These are phyloP conservation scores for Pseudopithomyces maydicus DNA, from an alignment of 2,329 filamentous ascomycete genomes.

Conservation along the genomic window DNA sequence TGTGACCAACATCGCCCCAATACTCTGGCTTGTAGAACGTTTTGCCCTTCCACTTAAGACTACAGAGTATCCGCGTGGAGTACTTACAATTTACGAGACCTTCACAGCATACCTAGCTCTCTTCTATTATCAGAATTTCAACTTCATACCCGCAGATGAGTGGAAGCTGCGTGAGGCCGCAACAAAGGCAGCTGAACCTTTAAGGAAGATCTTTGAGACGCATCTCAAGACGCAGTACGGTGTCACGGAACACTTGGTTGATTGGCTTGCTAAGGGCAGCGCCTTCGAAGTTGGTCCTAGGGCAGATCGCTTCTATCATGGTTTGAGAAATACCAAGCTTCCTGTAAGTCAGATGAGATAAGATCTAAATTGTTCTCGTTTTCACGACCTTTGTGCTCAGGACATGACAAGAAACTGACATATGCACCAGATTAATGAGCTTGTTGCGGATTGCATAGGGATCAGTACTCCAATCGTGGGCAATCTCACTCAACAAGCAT, in stretches of 20 bases:
- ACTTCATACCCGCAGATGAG: constrained; percentile 55
- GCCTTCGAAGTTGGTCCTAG: constrained; percentile 59
- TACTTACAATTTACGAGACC: constrained; percentile 53
- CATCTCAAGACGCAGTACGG: constrained; percentile 66
- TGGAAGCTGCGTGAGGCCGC: constrained; percentile 56
- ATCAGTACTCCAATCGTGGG: constrained; percentile 57
- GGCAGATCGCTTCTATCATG: constrained; percentile 59
- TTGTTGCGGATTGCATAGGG: constrained; percentile 57
- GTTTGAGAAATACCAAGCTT: constrained; percentile 52
- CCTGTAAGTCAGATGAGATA: constrained; percentile 21
- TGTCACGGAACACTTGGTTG: constrained; percentile 59
- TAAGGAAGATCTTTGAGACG: constrained; percentile 69
- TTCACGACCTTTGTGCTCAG: too few species aligned
- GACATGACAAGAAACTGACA: neutral
- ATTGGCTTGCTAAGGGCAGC: constrained; percentile 52
- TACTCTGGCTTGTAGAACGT: constrained; percentile 65
- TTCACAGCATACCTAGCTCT: constrained; percentile 66
- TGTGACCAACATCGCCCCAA: constrained; percentile 69
- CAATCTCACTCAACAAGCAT: constrained; percentile 59
- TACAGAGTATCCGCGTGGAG: constrained; percentile 61
- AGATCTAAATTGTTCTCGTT: neutral
- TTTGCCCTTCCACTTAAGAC: constrained; percentile 73
- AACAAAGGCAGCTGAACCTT: constrained; percentile 63
- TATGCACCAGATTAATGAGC: constrained; percentile 44
- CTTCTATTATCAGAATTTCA: constrained; percentile 64